Conservation (phyloP, 495 filamentous ascomycete species). For the Neurospora tetrasperma region DNA sequence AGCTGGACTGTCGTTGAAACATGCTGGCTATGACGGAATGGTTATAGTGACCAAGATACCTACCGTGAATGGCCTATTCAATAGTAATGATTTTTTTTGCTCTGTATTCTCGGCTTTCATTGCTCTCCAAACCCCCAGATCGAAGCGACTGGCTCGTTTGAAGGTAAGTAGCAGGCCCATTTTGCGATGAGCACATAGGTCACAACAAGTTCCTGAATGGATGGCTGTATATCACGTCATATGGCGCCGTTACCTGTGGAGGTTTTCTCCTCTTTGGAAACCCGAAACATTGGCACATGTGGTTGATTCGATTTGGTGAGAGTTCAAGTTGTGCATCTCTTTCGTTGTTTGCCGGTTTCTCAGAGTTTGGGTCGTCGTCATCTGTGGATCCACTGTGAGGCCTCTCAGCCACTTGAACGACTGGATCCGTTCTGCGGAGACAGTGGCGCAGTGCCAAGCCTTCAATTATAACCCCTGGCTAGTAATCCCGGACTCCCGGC, state of each 20-base stretch:
- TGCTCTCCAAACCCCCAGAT: neutral
- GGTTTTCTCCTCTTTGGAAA: neutral
- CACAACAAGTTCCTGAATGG: neutral
- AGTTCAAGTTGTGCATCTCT: neutral
- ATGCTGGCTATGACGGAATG: neutral
- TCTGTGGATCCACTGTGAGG: neutral
- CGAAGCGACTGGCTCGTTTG: neutral
- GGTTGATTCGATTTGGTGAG: neutral
- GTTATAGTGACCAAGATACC: neutral
- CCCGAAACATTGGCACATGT: neutral
- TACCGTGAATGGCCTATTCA: neutral
- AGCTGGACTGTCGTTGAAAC: neutral
- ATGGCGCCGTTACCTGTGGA: neutral
- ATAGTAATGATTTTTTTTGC: no score
- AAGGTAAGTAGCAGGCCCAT: neutral
- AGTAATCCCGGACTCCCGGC: neutral
- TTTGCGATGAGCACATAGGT: neutral
- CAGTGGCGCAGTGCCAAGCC: neutral
- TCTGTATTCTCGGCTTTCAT: neutral
- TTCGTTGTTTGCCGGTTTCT: neutral
- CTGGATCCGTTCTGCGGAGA: neutral
- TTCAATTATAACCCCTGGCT: neutral
- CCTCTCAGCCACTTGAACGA: neutral
- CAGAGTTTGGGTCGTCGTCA: neutral
- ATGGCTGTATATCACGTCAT: neutral